Base-by-base conservation (phyloP, 495 filamentous ascomycete genomes). In the Delitschia confertaspora region DNA sequence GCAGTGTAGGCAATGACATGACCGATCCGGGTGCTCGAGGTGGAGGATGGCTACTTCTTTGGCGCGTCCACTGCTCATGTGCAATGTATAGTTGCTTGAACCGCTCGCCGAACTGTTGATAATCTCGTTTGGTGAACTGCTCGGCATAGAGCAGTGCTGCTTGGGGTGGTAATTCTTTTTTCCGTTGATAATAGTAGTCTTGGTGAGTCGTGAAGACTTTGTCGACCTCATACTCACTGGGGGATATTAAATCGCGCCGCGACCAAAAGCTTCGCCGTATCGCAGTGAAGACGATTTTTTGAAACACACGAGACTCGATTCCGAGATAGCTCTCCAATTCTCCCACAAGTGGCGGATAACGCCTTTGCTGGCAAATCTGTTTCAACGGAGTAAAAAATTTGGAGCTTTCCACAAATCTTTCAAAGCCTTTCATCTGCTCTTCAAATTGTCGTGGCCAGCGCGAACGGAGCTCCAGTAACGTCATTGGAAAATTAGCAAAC, bases 401-500 rank as follows among this genome's bases (percentile, higher is more conserved):
- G n/a, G n/a, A n/a, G n/a, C 7, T 35, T 1, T 17, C 8, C 3
- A 47, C 42, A 33, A 55, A 53, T 4, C 26, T 22, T 0, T 23
- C 8, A 23, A 56, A 38, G 17, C 3, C 27, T 7, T 32, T 18
- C 10, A 23, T 7, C 30, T 55, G 14, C 16, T 33, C 24, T 24
- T 47, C 27, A 22, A 40, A 52, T 4, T 13, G 8, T 16, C 10
- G 30, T 21, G 55, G 45, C 41, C 41, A 58, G 1, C 25, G 29
- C 4, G 14, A 11, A 6, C 36, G 34, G 18, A 56, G 42, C 9
- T 37, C 25, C 0, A 17, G 4, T 7, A 50, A 6, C 4, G 47
- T 38, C 13, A 45, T 11, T 1, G 58, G 59, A 36, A 55, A 61
- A 24, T 41, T 46, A 3, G 56, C 49, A 24, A 57, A 56, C 26